Evolutionary conservation across 1,284 basidiomycete genomes (phyloP), one percentile per base, ranked within the genome.

Genomic region (Filobasidium uniguttulatum): DNA sequence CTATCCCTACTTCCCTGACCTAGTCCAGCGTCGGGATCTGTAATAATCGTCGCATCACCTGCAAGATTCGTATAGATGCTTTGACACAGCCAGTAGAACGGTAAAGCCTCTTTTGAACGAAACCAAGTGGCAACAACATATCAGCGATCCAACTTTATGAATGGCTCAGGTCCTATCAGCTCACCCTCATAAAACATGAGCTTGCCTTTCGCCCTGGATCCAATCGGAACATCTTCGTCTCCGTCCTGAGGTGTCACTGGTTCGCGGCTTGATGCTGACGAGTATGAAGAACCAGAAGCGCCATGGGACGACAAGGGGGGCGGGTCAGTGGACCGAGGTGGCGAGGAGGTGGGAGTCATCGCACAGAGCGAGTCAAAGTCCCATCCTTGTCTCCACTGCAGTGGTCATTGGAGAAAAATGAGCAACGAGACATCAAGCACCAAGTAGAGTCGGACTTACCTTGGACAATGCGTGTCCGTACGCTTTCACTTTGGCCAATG

Each of bases 371-470:
- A 52, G 55, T 73, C 71, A 53, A 68, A 67, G 55, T 71, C 69
- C 70, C 70, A 71, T 5, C 70, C 71, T 59, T 66, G 61, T 31
- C 67, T 59, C 71, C 71, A 72, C 64, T 69, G 44, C 3, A 37
- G 46, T 28, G 36, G 48, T 33, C 29, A 23, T 44, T 23, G 22
- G 14, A 20, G 15, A 15, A 12, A 22, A 3, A 29, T 34, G 25
- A 37, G 10, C 33, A 23, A 14, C 5, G 14, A 26, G 2, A 20
- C n/a, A 9, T 22, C 22, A 14, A 14, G 29, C 10, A n/a, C 8
- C 10, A 5, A 7, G 15, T 20, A 1, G 15, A 33, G 26, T 2
- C 8, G 20, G 30, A 30, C 53, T 40, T 19, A 54, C 53, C 31
- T 49, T 48, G 8, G 48, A 45, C 48, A 60, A 50, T 8, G 55